Evolutionary conservation across 1,139 yeast genomes (phyloP).

Genomic region (Kurtzmaniella quercitrusa): DNA sequence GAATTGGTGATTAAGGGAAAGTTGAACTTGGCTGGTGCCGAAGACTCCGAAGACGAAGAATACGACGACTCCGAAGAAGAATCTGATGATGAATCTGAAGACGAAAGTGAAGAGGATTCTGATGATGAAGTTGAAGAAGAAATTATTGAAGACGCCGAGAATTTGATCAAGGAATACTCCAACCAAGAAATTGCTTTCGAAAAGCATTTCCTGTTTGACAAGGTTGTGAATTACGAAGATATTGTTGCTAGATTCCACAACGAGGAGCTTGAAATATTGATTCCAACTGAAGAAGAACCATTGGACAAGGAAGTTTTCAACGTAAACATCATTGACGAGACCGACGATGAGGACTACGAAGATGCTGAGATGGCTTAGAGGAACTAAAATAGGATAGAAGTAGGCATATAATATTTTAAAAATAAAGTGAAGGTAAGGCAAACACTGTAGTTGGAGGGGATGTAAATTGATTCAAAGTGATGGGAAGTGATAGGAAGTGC

Average conservation of each 20-base stretch:
- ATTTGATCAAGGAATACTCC: constrained; percentile 35
- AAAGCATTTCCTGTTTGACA: constrained; percentile 44
- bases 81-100: constrained; percentile 8
- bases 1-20: constrained; percentile 42
- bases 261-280: constrained; percentile 41
- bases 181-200: constrained; percentile 42
- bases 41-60: constrained; percentile 16
- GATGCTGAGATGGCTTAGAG: constrained; percentile 12
- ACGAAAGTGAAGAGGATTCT: constrained; percentile 14
- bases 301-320: constrained; percentile 19
- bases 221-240: constrained; percentile 34
- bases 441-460: no score
- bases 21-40: constrained; percentile 28
- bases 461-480: no score
- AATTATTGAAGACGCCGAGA: constrained; percentile 38
- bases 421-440: background rate
- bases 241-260: constrained; percentile 38
- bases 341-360: constrained; percentile 12
- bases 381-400: constrained; percentile 8
- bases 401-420: background rate
- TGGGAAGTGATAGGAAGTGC: no score
- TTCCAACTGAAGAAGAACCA: constrained; percentile 34
- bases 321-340: constrained; percentile 20
- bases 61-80: constrained; percentile 16
- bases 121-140: constrained; percentile 27